Percentiles rank a stretch among this genome's conserved stretches.
phyloP scores from a whole-genome alignment of 2,329 filamentous ascomycete genomes.

The Sclerotinia minor region DNA sequence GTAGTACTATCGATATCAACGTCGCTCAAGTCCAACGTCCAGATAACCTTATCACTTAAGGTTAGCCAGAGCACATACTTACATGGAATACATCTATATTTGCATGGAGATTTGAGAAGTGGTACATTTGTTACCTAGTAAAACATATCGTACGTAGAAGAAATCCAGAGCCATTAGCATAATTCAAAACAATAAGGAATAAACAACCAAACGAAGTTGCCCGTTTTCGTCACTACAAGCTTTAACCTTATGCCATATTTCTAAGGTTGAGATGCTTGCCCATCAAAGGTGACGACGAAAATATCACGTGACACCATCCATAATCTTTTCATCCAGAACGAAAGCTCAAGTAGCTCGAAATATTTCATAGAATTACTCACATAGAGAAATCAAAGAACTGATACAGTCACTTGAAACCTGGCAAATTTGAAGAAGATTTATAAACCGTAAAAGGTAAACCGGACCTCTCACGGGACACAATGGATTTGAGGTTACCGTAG shows the following conservation, averaged over 20 bases:
- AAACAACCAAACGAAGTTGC: neutral
- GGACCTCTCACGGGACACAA: neutral
- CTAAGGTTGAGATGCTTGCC: neutral
- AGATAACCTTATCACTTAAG: too few species aligned
- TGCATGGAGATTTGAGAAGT: too few species aligned
- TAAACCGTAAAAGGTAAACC: neutral
- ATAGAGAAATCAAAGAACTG: neutral
- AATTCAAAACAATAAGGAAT: neutral
- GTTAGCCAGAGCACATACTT: too few species aligned
- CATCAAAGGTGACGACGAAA: rapidly evolving
- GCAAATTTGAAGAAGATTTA: neutral
- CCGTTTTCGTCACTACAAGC: constrained; percentile 3
- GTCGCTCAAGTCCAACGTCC: too few species aligned
- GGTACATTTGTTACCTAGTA: too few species aligned
- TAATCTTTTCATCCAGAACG: too few species aligned
- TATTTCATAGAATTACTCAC: neutral
- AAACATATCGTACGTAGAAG: too few species aligned
- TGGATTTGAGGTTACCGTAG: constrained; percentile 13
- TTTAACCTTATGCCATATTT: neutral
- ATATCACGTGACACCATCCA: neutral
- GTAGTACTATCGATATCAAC: neutral
- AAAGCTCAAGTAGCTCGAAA: neutral
- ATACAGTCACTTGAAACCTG: too few species aligned
- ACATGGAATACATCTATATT: too few species aligned
- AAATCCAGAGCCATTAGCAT: too few species aligned